Evolutionary conservation across 495 filamentous ascomycete species (phyloP), one percentile per base, ranked within the genome.

Genomic region (Aspergillus heteromorphus): DNA sequence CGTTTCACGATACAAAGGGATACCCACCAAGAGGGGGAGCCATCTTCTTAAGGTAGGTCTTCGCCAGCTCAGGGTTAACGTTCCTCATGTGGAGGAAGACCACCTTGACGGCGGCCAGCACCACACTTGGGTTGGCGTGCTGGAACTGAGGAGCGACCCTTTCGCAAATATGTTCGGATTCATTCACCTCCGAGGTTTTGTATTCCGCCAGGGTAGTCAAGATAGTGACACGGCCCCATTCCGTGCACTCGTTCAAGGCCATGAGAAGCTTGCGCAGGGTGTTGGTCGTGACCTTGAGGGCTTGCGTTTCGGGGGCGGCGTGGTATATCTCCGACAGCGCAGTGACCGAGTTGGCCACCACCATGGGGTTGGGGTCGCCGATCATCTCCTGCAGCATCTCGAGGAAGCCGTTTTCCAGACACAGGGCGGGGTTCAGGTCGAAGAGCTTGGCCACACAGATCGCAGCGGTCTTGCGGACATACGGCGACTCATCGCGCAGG

Each of bases 361-460:
- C 93, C 93, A 97, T 98, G 4, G 93, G 93, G 67, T 98, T 98
- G 1, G 93, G 90, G 64, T 98, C 93, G 38, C 91, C 93, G 59
- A 97, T 95, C 76, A 98, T 73, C 70, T 97, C 93, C 69, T 98
- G 91, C 50, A 98, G 73, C n/a, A 81, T 95, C 62, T 97, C 91
- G 36, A 98, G 73, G 68, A 98, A 98, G 13, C 93, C 93, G 61
- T 97, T 97, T 68, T 98, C 93, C 31, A 98, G 77, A 68, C 92
- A 97, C 80, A 96, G 84, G 13, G 79, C 72, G 5, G 92, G 88
- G 62, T 95, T 97, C 49, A 98, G 74, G 59, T 97, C 93, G 73
- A 96, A 98, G 13, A 98, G 84, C 74, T 98, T 98, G 27, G 95
- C 93, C 19, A 98, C 93, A 66, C 93, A 97, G 56, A 98, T 92